These are phyloP conservation scores for Lizanozyma gosingica DNA, from an alignment of 1,139 yeast genomes.

Conservation along the genomic window DNA sequence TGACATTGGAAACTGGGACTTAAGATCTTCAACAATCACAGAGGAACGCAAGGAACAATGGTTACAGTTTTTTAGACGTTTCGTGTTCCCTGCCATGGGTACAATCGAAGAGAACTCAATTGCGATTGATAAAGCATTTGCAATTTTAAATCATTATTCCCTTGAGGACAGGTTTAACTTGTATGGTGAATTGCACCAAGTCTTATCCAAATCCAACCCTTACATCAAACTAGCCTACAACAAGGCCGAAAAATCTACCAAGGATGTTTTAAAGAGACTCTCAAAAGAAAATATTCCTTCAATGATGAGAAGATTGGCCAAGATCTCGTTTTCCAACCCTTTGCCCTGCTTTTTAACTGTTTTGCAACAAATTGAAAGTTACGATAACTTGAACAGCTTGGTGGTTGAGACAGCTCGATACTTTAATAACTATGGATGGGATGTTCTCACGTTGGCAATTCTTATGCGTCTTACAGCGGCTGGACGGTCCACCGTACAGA, in stretches of 20 bases:
- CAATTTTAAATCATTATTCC: constrained; percentile 45
- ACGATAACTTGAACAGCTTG: constrained; percentile 73
- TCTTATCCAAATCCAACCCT: constrained; percentile 49
- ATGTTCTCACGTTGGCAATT: constrained; percentile 66
- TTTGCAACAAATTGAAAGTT: constrained; percentile 76
- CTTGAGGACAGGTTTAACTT: constrained; percentile 63
- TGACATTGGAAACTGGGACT: constrained; percentile 41
- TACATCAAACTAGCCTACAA: constrained; percentile 56
- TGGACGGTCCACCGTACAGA: constrained; percentile 61
- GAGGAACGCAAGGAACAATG: constrained; percentile 32
- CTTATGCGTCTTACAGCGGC: constrained; percentile 59
- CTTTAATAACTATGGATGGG: constrained; percentile 80
- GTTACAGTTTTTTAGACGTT: constrained; percentile 58
- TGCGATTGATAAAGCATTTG: constrained; percentile 52
- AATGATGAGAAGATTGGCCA: constrained; percentile 72
- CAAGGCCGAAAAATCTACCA: constrained; percentile 74
- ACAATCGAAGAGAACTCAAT: constrained; percentile 53
- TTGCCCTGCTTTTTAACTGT: constrained; percentile 62
- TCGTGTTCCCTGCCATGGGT: constrained; percentile 61
- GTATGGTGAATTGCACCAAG: constrained; percentile 69
- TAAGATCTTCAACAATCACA: constrained; percentile 13
- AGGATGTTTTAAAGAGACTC: constrained; percentile 69
- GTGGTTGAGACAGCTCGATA: constrained; percentile 76
- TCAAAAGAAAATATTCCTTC: constrained; percentile 78
- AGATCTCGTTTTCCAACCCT: constrained; percentile 75